phyloP scores from a whole-genome alignment of 805 yeast genomes.

The Nakazawaea wyomingensis region DNA sequence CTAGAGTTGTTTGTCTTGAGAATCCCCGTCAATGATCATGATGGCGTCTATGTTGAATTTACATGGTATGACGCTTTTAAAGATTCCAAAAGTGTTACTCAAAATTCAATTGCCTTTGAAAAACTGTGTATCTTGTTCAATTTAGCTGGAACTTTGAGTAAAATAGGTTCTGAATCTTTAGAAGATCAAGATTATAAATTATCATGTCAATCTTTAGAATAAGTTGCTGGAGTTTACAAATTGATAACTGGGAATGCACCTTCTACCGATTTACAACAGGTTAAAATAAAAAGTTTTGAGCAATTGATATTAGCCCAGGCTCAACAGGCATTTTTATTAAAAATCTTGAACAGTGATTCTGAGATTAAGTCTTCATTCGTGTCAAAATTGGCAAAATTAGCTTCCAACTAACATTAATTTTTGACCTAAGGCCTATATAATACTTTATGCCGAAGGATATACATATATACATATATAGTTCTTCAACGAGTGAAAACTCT shows the following conservation, averaged over 20 bases:
- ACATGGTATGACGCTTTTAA: conserved; percentile 78
- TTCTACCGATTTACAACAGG: conserved; percentile 65
- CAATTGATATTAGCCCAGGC: conserved; percentile 79
- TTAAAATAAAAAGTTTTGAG: conserved; percentile 60
- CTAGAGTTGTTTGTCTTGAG: conserved; percentile 76
- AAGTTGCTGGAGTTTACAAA: conserved; percentile 72
- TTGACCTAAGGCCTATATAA: too few species aligned
- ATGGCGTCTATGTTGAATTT: conserved; percentile 52
- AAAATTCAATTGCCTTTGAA: conserved; percentile 80
- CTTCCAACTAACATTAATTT: conserved; percentile 53
- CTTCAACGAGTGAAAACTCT: too few species aligned
- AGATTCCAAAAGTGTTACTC: conserved; percentile 46
- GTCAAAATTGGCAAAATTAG: conserved; percentile 67
- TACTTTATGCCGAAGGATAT: too few species aligned
- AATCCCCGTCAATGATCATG: conserved; percentile 54
- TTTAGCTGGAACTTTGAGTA: conserved; percentile 58
- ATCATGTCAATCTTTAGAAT: conserved; percentile 59
- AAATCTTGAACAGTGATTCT: conserved; percentile 42
- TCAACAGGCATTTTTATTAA: conserved; percentile 75
- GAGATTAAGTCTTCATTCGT: conserved; percentile 59
- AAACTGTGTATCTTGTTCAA: conserved; percentile 83
- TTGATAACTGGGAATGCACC: conserved; percentile 84
- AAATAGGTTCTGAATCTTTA: conserved; percentile 36
- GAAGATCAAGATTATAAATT: conserved; percentile 44
- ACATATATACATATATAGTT: too few species aligned